These are phyloP conservation scores for Calendula officinalis DNA, from an alignment of 129 eudicot species.

Conservation along the genomic window DNA sequence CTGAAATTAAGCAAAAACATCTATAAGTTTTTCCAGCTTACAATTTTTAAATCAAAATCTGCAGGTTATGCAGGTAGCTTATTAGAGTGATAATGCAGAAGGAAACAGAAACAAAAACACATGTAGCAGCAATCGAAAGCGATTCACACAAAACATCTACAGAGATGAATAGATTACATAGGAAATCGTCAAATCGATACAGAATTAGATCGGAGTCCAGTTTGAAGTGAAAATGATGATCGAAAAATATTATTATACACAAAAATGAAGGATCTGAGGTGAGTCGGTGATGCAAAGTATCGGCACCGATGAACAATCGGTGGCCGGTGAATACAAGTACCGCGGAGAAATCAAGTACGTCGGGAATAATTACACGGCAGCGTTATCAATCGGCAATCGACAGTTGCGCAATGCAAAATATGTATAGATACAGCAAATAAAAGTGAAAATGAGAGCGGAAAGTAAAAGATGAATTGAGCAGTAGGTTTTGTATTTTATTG, in stretches of 20 bases:
- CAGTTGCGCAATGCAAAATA: neutral
- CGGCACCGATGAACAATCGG: slow-evolving; percentile 16
- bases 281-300: slow-evolving; percentile 15
- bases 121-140: neutral
- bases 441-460: slow-evolving; percentile 4
- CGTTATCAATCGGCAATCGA: slow-evolving; percentile 25
- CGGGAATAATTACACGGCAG: slow-evolving; percentile 18
- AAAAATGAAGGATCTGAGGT: slow-evolving; percentile 10
- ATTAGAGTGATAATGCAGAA: slow-evolving; percentile 20
- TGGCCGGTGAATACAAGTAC: slow-evolving; percentile 12
- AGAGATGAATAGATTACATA: slow-evolving; percentile 9
- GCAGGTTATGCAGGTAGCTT: slow-evolving; percentile 10
- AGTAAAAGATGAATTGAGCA: slow-evolving; percentile 22
- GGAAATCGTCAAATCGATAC: neutral
- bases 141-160: slow-evolving; percentile 13
- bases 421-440: slow-evolving; percentile 8
- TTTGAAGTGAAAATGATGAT: slow-evolving; percentile 16
- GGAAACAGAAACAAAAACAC: neutral
- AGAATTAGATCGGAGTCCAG: slow-evolving; percentile 30
- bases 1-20: slow-evolving; percentile 28
- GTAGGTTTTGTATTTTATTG: slow-evolving; percentile 17
- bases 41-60: slow-evolving; percentile 19
- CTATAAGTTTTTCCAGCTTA: slow-evolving; percentile 3
- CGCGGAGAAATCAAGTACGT: slow-evolving; percentile 7
- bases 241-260: neutral